Percentiles rank a stretch among this genome's conserved stretches.
phyloP scores from a whole-genome alignment of 2,329 filamentous ascomycete species.

The Diaporthe ilicicola region DNA sequence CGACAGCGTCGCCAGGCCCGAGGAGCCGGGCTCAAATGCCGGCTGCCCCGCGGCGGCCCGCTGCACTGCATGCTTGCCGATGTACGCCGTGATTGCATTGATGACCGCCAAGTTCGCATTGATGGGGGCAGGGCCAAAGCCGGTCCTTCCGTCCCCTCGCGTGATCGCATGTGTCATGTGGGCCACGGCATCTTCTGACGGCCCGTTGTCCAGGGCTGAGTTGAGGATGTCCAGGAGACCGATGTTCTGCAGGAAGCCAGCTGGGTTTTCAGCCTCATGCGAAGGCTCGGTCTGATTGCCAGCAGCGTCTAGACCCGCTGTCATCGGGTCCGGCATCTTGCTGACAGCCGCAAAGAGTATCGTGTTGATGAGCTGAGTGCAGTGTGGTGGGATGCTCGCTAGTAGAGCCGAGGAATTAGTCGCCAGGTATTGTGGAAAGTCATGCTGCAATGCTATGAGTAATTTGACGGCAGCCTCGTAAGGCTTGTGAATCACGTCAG shows the following conservation, averaged over 20 bases:
- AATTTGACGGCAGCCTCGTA: slow-evolving; percentile 87
- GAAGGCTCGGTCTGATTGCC: slow-evolving; percentile 82
- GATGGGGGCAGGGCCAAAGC: slow-evolving; percentile 72
- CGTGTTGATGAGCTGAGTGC: slow-evolving; percentile 87
- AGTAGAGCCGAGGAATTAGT: slow-evolving; percentile 87
- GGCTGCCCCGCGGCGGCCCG: slow-evolving; percentile 67
- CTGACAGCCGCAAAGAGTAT: slow-evolving; percentile 78
- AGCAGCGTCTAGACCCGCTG: slow-evolving; percentile 73
- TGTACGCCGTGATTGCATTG: slow-evolving; percentile 83
- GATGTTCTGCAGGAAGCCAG: slow-evolving; percentile 59
- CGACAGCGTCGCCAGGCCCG: slow-evolving; percentile 77
- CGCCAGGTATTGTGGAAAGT: slow-evolving; percentile 92
- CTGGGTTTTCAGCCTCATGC: slow-evolving; percentile 69
- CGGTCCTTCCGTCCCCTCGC: slow-evolving; percentile 64
- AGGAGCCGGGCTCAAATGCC: slow-evolving; percentile 69
- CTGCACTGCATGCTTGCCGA: slow-evolving; percentile 77
- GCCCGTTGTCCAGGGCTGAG: slow-evolving; percentile 66
- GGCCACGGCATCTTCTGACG: slow-evolving; percentile 76
- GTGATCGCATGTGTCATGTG: slow-evolving; percentile 79
- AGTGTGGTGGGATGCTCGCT: slow-evolving; percentile 82
- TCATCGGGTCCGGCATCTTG: slow-evolving; percentile 78
- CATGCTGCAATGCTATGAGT: slow-evolving; percentile 86
- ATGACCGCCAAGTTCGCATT: slow-evolving; percentile 76
- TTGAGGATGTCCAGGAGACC: slow-evolving; percentile 69
- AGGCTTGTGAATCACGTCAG: slow-evolving; percentile 78